These are phyloP conservation scores for Chalaropsis ovoidea DNA, from an alignment of 2,329 filamentous ascomycete species.

Conservation along the genomic window DNA sequence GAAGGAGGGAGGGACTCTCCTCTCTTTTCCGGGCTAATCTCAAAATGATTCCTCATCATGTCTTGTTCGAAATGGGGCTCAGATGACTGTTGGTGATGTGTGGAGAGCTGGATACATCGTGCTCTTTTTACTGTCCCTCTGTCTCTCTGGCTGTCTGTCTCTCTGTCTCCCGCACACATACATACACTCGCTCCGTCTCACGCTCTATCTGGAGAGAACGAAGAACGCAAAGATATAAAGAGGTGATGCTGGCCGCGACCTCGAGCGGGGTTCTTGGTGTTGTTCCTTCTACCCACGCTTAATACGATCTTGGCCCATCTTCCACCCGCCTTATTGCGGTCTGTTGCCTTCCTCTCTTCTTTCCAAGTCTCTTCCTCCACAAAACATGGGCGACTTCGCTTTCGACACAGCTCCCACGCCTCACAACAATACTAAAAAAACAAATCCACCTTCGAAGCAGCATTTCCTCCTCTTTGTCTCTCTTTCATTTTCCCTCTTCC, in stretches of 20 bases:
- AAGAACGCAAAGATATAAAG: constrained; percentile 2
- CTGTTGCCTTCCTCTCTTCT: neutral
- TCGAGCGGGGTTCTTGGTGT: neutral
- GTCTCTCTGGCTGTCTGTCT: neutral
- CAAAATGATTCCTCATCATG: neutral
- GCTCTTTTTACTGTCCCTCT: neutral
- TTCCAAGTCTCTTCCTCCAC: neutral
- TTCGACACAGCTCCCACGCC: too few relatives aligned
- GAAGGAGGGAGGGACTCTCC: neutral
- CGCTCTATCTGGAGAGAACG: neutral
- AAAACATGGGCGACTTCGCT: neutral
- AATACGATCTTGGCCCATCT: neutral
- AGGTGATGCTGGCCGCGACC: neutral
- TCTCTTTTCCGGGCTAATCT: neutral
- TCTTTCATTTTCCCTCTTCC: neutral
- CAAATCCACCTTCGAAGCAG: neutral
- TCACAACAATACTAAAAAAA: neutral
- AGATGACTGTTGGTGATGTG: neutral
- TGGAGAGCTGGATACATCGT: neutral
- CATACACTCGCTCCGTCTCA: neutral
- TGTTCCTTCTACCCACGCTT: neutral
- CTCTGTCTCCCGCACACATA: neutral
- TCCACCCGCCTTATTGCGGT: neutral
- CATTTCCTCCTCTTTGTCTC: neutral
- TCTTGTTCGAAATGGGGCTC: neutral